A percentile compares a stretch with the other conserved stretches of the same genome.
Conservation (phyloP, 108 stramenopile genomes). For the Nitzschia putrida region DNA sequence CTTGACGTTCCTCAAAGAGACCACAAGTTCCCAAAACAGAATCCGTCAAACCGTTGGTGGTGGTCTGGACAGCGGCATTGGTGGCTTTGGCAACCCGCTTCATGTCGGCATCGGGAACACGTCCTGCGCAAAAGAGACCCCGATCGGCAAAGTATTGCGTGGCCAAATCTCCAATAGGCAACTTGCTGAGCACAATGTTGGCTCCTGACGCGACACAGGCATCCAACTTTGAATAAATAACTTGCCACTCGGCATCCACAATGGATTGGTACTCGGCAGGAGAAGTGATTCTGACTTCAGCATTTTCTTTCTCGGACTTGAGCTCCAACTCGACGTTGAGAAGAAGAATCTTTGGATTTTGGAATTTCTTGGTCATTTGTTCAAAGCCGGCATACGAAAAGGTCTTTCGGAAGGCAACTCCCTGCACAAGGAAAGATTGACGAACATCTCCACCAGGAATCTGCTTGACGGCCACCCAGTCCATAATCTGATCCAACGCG, state of each 20-base stretch:
- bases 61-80: slow-evolving; percentile 90
- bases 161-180: slow-evolving; percentile 98
- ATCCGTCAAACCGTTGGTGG: slow-evolving; percentile 74
- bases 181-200: slow-evolving; percentile 94
- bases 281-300: slow-evolving; percentile 97
- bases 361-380: slow-evolving; percentile 98
- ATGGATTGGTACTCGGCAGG: slow-evolving; percentile 97
- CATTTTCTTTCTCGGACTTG: slow-evolving; percentile 99
- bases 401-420: slow-evolving; percentile 99
- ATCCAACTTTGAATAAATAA: slow-evolving; percentile 98
- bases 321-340: slow-evolving; percentile 99
- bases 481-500: slow-evolving; percentile 74
- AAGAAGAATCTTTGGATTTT: slow-evolving; percentile 87
- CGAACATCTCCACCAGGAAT: slow-evolving; percentile 95
- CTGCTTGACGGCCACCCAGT: slow-evolving; percentile 95
- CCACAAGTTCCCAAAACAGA: slow-evolving; percentile 91
- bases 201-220: slow-evolving; percentile 91
- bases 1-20: slow-evolving; percentile 92
- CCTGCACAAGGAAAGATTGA: slow-evolving; percentile 94
- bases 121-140: slow-evolving; percentile 97
- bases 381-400: slow-evolving; percentile 99
- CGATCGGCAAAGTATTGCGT: slow-evolving; percentile 99
- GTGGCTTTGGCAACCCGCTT: slow-evolving; percentile 96
- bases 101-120: slow-evolving; percentile 94
- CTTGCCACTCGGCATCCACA: slow-evolving; percentile 99